These are phyloP conservation scores for Collybia nuda DNA, from an alignment of 768 basidiomycete species.

Conservation along the genomic window DNA sequence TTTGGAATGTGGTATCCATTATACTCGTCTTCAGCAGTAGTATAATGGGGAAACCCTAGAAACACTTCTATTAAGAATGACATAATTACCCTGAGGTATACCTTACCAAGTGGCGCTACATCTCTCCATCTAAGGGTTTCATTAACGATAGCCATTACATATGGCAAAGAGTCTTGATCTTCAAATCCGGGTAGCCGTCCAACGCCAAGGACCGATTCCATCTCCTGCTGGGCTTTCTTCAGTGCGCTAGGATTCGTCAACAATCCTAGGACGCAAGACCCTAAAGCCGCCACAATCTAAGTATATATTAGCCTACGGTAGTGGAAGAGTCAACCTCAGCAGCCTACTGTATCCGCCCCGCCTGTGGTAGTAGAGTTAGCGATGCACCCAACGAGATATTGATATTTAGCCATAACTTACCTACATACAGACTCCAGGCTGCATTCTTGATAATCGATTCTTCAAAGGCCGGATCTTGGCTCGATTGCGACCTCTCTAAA, in stretches of 20 bases:
- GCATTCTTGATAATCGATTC: slow-evolving; percentile 11
- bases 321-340: background rate
- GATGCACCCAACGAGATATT: background rate
- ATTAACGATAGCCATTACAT: slow-evolving; percentile 27
- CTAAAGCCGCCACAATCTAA: slow-evolving; percentile 19
- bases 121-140: slow-evolving; percentile 27
- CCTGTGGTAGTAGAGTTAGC: slow-evolving; percentile 10
- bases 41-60: slow-evolving; percentile 28
- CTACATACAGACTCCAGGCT: slow-evolving; percentile 18
- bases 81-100: background rate
- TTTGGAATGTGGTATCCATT: slow-evolving; percentile 33
- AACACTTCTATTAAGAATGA: background rate
- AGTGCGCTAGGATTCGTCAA: slow-evolving; percentile 23
- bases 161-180: slow-evolving; percentile 24
- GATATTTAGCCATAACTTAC: slow-evolving; percentile 5
- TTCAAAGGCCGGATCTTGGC: slow-evolving; percentile 4
- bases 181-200: slow-evolving; percentile 25
- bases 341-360: slow-evolving; percentile 28
- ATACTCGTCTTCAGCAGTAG: slow-evolving; percentile 29
- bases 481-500: slow-evolving; percentile 11
- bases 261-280: slow-evolving; percentile 23
- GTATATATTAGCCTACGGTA: background rate
- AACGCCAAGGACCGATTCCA: slow-evolving; percentile 24
- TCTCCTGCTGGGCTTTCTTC: slow-evolving; percentile 23
- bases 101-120: slow-evolving; percentile 18